Evolutionary conservation across 2,329 filamentous ascomycete genomes (phyloP), one percentile per base, ranked within the genome.

Genomic region (Aspergillus piperis): DNA sequence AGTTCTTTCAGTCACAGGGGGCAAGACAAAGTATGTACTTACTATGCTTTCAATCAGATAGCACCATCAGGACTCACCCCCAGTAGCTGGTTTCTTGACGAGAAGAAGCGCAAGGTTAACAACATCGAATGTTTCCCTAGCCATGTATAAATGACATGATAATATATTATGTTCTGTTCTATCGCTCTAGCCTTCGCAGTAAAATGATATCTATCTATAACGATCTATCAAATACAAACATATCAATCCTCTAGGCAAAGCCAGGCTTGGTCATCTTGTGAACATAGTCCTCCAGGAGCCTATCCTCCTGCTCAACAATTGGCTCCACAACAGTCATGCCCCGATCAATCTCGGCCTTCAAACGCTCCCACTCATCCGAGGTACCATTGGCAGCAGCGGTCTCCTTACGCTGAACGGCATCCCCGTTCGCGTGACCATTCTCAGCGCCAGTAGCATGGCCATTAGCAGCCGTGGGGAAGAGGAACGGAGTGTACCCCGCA

Each of bases 401-500:
- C 39, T 60, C 57, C 59, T 62, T 60, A 11, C 52, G 25, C 19
- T 54, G 57, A 7, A 50, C 47, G 7, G 53, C 53, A n/a, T 48
- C 25, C 0, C 63, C 63, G 17, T 64, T 55, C 10, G 44, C 47
- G 30, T 57, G 42, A 2, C 61, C 63, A 53, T 63, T 63, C n/a
- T 58, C 71, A 3, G 62, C 61, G 11, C 71, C 67, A 3, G 66
- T 65, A 8, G 66, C 60, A 17, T 56, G 27, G 0, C 62, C 62
- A 27, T 61, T 59, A 8, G 25, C 54, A 2, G 17, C 48, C 32
- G 54, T 47, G 15, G 36, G 21, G 8, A 27, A 50, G 10, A 59
- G 54, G 61, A 83, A 78, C 0, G 93, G 93, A 51, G 96, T 78
- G 73, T 96, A 78, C 0, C 87, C 86, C 39, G 88, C 88, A 30